A percentile compares a stretch with the other conserved stretches of the same genome.
Conservation (phyloP, 768 basidiomycete species). For the Rhodotorula paludigena region DNA sequence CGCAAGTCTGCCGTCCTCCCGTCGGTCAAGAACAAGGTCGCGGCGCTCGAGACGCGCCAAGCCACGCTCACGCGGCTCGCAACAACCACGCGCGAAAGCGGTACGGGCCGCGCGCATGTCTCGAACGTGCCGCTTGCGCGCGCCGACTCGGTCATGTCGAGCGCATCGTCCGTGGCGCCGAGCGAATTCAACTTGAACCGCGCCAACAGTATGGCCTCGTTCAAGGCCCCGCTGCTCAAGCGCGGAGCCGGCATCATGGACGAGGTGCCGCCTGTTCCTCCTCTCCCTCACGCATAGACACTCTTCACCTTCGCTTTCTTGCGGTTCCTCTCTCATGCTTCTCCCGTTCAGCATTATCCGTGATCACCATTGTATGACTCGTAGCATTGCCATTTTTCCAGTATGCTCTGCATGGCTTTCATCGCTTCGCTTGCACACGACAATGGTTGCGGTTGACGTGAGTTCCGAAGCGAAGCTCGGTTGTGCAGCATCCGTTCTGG, state of each 20-base stretch:
- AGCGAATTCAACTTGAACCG: constrained; percentile 30
- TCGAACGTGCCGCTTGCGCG: constrained; percentile 6
- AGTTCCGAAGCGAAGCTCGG: too few species aligned
- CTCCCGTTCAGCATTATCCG: too few species aligned
- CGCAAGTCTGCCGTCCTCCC: constrained; percentile 39
- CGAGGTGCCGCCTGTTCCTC: not conserved
- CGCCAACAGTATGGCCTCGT: constrained; percentile 26
- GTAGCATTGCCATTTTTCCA: too few species aligned
- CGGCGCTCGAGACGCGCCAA: constrained; percentile 45
- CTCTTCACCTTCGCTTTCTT: not conserved
- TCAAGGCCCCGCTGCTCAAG: constrained; percentile 35
- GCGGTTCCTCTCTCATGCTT: too few species aligned
- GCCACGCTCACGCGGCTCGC: constrained; percentile 44
- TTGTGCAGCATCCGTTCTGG: too few species aligned
- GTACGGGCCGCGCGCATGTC: constrained; percentile 5
- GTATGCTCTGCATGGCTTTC: too few species aligned
- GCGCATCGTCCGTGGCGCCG: constrained; percentile 3
- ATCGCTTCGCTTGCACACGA: too few species aligned
- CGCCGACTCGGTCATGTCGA: constrained; percentile 24
- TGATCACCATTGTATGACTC: too few species aligned
- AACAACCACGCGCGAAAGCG: constrained; percentile 29
- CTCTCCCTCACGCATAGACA: not conserved
- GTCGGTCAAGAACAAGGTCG: constrained; percentile 44
- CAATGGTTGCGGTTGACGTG: too few species aligned
- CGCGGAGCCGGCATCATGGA: not conserved